Base-by-base conservation (phyloP, 768 basidiomycete genomes). In the Galerina marginata region DNA sequence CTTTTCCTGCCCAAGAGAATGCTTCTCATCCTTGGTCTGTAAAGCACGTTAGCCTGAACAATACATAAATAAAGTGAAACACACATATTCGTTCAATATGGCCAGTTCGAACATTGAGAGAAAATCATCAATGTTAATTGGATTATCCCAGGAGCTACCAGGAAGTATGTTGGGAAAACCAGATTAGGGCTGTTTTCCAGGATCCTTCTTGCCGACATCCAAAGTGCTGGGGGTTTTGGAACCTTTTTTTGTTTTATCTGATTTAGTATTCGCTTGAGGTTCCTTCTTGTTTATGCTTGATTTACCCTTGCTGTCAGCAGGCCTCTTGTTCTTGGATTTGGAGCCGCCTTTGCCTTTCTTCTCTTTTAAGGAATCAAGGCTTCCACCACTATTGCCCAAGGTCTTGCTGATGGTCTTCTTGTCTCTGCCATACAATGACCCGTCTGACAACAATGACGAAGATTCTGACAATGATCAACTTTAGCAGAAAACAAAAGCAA, bases 101-200 rank as follows among this genome's bases (percentile, higher is more conserved):
- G 39, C 16, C n/a, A 36, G 57, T 26, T 58, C 57, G 39, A 58
- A 58, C 36, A 58, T 38, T 4, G 47, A 58, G 20, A 33, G 10
- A 10, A 58, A 9, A 38, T 23, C 36, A 43, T 58, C 57, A 16
- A 58, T 14, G 23, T 58, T 37, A 14, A 58, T 58, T n/a, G 57
- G 57, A 43, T 58, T 51, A 45, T 45, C n/a, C 44, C n/a, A 7
- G 7, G 44, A 45, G 44, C n/a, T 45, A n/a, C 44, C 44, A 45
- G 44, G 44, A n/a, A 45, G 23, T 1, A 6, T 7, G 7, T 45
- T 15, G 6, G 6, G n/a, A 45, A 7, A 23, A 16, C 44, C n/a
- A 45, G n/a, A 16, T 7, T 16, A 23, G 5, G 9, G 23, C 9
- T 7, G n/a, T 45, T 23, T 45, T 29, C 29, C 29, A 29, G 44